Conservation (phyloP, 176 grass and related monocot species). For the Themeda triandra region DNA sequence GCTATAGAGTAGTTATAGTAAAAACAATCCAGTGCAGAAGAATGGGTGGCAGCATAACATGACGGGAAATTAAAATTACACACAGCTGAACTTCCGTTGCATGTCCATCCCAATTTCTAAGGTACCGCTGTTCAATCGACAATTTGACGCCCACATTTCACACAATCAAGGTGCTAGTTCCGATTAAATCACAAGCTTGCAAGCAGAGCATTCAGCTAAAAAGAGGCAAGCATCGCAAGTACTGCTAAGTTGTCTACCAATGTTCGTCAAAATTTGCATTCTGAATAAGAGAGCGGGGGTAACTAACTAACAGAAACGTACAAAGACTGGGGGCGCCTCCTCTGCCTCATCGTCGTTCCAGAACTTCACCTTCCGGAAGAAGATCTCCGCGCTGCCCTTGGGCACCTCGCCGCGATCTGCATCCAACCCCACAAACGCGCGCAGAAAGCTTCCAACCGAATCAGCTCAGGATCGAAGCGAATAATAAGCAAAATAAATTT, state of each 20-base stretch:
- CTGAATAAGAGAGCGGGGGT: background rate
- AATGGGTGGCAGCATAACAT: background rate
- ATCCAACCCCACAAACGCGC: background rate
- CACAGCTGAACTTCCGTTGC: background rate
- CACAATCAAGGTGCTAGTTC: background rate
- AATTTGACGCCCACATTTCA: background rate
- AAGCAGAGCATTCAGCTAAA: background rate
- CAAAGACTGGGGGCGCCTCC: conserved; percentile 97
- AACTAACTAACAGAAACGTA: conserved; percentile 29
- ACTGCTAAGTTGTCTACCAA: background rate
- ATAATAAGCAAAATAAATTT: too few relatives aligned
- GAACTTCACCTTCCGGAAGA: conserved; percentile 99
- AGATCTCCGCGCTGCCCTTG: conserved; percentile 99
- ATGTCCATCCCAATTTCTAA: background rate
- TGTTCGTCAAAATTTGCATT: background rate
- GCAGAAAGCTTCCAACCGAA: background rate
- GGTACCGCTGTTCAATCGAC: background rate
- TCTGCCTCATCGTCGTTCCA: conserved; percentile 98
- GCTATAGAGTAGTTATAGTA: background rate
- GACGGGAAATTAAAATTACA: background rate
- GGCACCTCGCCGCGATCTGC: conserved; percentile 96
- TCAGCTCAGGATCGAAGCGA: background rate
- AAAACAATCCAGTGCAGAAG: background rate
- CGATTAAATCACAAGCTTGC: background rate
- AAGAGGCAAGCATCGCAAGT: background rate